Conservation (phyloP, 31 red algal genomes). For the Odonthalia washingtoniensis region DNA sequence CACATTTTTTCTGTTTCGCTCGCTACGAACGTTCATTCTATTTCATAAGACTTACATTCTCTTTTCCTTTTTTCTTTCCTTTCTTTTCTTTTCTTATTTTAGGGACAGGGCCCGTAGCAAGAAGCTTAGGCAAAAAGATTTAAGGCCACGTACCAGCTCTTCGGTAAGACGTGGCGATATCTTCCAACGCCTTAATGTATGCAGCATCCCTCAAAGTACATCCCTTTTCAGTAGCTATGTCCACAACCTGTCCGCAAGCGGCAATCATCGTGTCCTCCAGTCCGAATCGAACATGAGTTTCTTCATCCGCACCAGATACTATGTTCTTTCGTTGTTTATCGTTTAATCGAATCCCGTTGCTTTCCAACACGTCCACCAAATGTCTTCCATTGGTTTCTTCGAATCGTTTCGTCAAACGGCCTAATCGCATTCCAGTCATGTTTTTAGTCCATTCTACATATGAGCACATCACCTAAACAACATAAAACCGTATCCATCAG, state of each 20-base stretch:
- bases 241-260: constrained; percentile 72
- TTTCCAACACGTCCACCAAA: constrained; percentile 79
- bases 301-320: constrained; percentile 89
- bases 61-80: too few species aligned
- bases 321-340: constrained; percentile 76
- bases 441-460: constrained; percentile 98
- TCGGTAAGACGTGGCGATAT: constrained; percentile 74
- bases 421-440: constrained; percentile 90
- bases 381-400: constrained; percentile 85
- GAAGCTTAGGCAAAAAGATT: too few species aligned
- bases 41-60: too few species aligned
- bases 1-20: too few species aligned
- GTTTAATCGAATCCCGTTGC: constrained; percentile 85
- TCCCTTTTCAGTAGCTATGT: constrained; percentile 74
- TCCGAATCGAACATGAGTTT: constrained; percentile 85
- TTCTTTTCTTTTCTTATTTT: too few species aligned
- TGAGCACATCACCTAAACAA: constrained; percentile 76
- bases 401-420: constrained; percentile 86
- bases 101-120: too few species aligned
- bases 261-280: constrained; percentile 97
- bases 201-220: constrained; percentile 87
- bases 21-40: too few species aligned
- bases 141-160: constrained; percentile 81
- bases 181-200: constrained; percentile 84
- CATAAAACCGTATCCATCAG: too few species aligned